A percentile compares a stretch with the other conserved stretches of the same genome.
Evolutionary conservation across 2,329 filamentous ascomycete species (phyloP).

Genomic region (Basipetospora chlamydospora): DNA sequence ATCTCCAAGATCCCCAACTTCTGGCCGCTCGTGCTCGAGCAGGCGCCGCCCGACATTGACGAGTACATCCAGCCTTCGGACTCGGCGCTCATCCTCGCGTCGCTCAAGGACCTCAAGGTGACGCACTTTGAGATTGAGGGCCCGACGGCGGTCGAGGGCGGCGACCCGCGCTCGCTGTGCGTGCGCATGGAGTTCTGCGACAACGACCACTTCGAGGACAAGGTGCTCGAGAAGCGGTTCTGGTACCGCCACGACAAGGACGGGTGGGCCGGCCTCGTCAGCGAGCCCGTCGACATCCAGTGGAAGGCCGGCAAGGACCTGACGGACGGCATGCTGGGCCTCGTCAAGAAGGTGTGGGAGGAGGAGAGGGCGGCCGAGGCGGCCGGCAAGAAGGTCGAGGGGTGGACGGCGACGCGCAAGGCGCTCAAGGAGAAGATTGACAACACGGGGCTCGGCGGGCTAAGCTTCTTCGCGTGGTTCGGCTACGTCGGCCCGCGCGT

Average conservation of each 20-base stretch:
- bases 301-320: slow-evolving; percentile 82
- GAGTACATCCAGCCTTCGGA: slow-evolving; percentile 76
- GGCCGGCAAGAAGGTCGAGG: slow-evolving; percentile 20
- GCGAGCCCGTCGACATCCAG: slow-evolving; percentile 73
- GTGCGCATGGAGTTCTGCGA: slow-evolving; percentile 66
- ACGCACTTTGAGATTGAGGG: slow-evolving; percentile 64
- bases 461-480: slow-evolving; percentile 85
- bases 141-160: slow-evolving; percentile 28
- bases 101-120: slow-evolving; percentile 56
- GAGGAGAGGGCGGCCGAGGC: slow-evolving; percentile 36
- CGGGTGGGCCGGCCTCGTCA: slow-evolving; percentile 64
- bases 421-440: slow-evolving; percentile 40
- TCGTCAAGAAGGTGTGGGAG: slow-evolving; percentile 55
- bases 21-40: slow-evolving; percentile 89
- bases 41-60: slow-evolving; percentile 73
- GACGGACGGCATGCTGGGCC: slow-evolving; percentile 64
- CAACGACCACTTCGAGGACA: slow-evolving; percentile 73
- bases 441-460: slow-evolving; percentile 44
- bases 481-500: slow-evolving; percentile 60
- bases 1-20: slow-evolving; percentile 68
- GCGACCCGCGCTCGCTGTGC: slow-evolving; percentile 67
- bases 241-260: slow-evolving; percentile 60
- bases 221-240: slow-evolving; percentile 77
- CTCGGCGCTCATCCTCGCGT: slow-evolving; percentile 53
- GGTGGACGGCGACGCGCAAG: slow-evolving; percentile 31